These are phyloP conservation scores for Magnolia sinica DNA, from an alignment of 164 flowering plant species.

Conservation along the genomic window DNA sequence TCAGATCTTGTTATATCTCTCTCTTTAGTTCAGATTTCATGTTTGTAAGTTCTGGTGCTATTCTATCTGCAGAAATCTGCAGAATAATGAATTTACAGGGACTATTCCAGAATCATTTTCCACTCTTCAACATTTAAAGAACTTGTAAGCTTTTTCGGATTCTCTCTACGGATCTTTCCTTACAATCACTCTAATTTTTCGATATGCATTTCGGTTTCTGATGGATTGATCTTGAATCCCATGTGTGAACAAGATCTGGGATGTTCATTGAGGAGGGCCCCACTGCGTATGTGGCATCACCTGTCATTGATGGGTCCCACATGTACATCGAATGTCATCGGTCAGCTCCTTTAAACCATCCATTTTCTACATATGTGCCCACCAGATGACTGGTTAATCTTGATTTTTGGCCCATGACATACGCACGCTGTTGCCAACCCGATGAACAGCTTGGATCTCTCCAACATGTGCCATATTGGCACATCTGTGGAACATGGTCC, in stretches of 20 bases:
- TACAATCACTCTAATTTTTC: not conserved
- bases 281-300: not conserved
- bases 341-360: too few relatives aligned
- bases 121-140: slow-evolving; percentile 33
- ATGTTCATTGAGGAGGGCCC: not conserved
- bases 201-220: not conserved
- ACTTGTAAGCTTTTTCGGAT: slow-evolving; percentile 35
- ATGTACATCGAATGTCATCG: not conserved
- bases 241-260: not conserved
- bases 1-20: not conserved
- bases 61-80: slow-evolving; percentile 44
- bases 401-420: not conserved
- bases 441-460: not conserved
- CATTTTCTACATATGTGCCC: not conserved
- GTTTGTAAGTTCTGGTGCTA: not conserved
- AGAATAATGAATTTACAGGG: slow-evolving; percentile 56
- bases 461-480: not conserved
- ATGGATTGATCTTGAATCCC: not conserved
- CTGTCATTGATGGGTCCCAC: not conserved
- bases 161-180: not conserved
- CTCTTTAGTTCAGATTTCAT: not conserved
- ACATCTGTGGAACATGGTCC: too few relatives aligned
- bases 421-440: not conserved
- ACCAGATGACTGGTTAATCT: not conserved
- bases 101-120: slow-evolving; percentile 40